A percentile compares a stretch with the other conserved stretches of the same genome.
These are phyloP conservation scores for Eucalyptus sp. DNA, from an alignment of 345 rosid genomes.

Conservation along the genomic window DNA sequence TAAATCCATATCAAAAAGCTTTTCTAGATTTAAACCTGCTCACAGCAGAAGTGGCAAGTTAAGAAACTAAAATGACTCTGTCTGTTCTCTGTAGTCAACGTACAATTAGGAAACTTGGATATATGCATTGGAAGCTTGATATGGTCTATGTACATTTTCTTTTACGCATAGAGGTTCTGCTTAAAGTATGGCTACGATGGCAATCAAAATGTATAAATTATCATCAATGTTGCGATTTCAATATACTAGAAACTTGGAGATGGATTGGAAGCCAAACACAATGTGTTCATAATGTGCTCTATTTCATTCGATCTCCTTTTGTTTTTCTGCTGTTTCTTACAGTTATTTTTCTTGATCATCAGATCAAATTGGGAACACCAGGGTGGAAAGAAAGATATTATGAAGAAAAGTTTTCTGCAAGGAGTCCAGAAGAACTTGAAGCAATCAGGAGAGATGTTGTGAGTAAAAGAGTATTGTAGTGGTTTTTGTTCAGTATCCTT, in stretches of 20 bases:
- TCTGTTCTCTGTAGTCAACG: neutral
- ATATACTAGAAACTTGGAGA: neutral
- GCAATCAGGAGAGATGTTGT: constrained; percentile 76
- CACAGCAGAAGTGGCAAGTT: neutral
- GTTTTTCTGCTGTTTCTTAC: neutral
- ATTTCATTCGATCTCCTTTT: neutral
- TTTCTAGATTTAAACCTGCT: neutral
- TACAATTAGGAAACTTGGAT: neutral
- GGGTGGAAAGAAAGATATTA: constrained; percentile 99
- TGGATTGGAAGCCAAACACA: neutral
- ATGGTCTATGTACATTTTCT: neutral
- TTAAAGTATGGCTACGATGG: neutral
- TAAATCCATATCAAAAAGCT: neutral
- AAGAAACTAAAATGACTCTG: neutral
- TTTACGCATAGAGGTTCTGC: neutral
- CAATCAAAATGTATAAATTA: neutral
- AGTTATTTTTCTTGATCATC: neutral
- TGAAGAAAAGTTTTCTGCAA: constrained; percentile 62
- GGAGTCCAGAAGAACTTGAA: constrained; percentile 60
- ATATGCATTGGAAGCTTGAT: neutral
- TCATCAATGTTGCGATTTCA: neutral
- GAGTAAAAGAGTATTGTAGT: constrained; percentile 12
- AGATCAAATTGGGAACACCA: constrained; percentile 69
- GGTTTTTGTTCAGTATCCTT: neutral
- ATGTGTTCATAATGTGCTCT: neutral